Evolutionary conservation across 805 yeast genomes (phyloP).

Genomic region (Ascoidea rubescens): DNA sequence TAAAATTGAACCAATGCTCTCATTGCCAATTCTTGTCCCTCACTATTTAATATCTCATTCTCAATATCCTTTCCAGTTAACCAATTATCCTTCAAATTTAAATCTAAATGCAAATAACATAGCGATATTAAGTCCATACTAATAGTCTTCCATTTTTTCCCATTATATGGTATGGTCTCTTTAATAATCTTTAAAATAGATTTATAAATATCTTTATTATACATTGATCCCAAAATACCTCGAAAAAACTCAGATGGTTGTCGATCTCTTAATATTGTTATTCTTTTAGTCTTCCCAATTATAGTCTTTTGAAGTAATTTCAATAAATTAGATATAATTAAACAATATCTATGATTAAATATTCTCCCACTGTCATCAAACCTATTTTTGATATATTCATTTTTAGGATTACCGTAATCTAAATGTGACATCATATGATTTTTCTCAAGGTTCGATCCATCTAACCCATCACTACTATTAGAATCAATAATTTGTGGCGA

Average conservation of each 20-base stretch:
- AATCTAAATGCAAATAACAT: constrained; percentile 62
- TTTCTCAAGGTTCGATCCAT: not conserved
- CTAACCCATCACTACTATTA: not conserved
- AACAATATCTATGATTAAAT: constrained; percentile 29
- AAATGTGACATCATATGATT: not conserved
- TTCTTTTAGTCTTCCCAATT: constrained; percentile 60
- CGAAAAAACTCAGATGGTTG: constrained; percentile 53
- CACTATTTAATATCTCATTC: constrained; percentile 60
- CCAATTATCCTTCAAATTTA: constrained; percentile 77
- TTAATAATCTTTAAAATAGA: constrained; percentile 67
- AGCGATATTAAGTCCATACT: constrained; percentile 91
- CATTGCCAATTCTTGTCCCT: constrained; percentile 75
- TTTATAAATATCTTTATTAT: constrained; percentile 45
- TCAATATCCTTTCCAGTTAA: constrained; percentile 69
- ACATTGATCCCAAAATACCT: constrained; percentile 39
- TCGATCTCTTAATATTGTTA: constrained; percentile 44
- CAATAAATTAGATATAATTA: constrained; percentile 36
- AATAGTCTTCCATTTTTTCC: constrained; percentile 84
- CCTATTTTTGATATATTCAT: not conserved
- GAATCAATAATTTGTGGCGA: not conserved
- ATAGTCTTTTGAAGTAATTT: constrained; percentile 42
- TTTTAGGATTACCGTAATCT: not conserved
- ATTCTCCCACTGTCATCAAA: constrained; percentile 5
- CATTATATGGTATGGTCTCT: constrained; percentile 77
- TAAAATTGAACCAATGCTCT: constrained; percentile 69